Percentiles rank a stretch among this genome's conserved stretches.
These are phyloP conservation scores for Vitis rupestris DNA, from an alignment of 164 flowering plant genomes.

Conservation along the genomic window DNA sequence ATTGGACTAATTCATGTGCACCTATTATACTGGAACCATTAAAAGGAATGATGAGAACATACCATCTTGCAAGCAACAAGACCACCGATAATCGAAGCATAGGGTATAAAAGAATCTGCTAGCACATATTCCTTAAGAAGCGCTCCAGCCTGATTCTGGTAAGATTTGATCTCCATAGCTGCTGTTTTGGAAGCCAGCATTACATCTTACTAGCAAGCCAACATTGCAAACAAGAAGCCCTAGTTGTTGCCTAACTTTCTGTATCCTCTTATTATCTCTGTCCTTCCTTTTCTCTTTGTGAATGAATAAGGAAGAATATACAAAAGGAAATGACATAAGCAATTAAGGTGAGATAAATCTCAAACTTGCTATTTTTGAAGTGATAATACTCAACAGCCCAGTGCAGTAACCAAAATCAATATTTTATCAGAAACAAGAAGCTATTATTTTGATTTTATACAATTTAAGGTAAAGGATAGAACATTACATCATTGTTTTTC, in stretches of 20 bases:
- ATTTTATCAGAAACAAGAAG: too few species aligned
- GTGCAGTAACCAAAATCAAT: too few species aligned
- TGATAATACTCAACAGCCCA: background rate
- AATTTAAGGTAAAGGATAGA: too few species aligned
- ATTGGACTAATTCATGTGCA: background rate
- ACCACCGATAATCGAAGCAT: constrained; percentile 25
- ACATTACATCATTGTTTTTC: too few species aligned
- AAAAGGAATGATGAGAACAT: background rate
- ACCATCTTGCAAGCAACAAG: constrained; percentile 34
- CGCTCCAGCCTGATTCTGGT: constrained; percentile 22
- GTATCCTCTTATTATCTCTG: background rate
- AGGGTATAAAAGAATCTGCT: constrained; percentile 25
- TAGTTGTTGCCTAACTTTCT: background rate
- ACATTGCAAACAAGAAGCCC: background rate
- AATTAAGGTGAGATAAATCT: background rate
- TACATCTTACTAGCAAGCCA: background rate
- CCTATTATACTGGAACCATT: background rate
- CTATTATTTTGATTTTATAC: too few species aligned
- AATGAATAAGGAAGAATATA: background rate
- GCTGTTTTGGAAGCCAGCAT: constrained; percentile 2
- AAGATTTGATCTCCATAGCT: constrained; percentile 20
- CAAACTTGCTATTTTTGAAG: background rate
- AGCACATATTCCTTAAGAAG: constrained; percentile 24
- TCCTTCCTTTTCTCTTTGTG: background rate
- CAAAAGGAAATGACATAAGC: background rate